Evolutionary conservation across 768 basidiomycete species (phyloP).

Genomic region (Macrolepiota albuminosa): DNA sequence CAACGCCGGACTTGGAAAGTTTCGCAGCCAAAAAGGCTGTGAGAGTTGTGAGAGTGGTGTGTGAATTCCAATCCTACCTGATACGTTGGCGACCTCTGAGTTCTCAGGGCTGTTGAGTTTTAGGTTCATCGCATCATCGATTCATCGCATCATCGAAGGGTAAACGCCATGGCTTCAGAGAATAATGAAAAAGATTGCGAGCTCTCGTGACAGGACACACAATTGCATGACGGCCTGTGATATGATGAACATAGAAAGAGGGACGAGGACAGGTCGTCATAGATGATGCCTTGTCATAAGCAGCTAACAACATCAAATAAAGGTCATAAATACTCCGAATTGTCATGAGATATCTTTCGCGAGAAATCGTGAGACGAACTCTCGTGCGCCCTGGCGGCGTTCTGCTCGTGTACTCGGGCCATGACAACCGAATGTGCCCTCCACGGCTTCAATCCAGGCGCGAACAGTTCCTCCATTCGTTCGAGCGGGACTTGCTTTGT

Average conservation of each 20-base stretch:
- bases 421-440: slow-evolving; percentile 28
- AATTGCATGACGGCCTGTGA: not conserved
- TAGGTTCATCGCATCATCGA: not conserved
- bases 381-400: slow-evolving; percentile 6
- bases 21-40: not conserved
- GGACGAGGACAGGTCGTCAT: not conserved
- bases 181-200: not conserved
- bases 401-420: slow-evolving; percentile 20
- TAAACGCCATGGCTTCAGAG: not conserved
- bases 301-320: slow-evolving; percentile 7
- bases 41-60: not conserved
- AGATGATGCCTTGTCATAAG: slow-evolving; percentile 6
- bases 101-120: not conserved
- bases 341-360: slow-evolving; percentile 10
- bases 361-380: slow-evolving; percentile 4
- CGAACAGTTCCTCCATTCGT: slow-evolving; percentile 38
- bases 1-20: not conserved
- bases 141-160: not conserved
- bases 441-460: slow-evolving; percentile 28
- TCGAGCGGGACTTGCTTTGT: slow-evolving; percentile 37
- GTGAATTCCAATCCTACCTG: slow-evolving; percentile 2
- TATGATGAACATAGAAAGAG: not conserved
- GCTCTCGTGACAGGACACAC: not conserved
- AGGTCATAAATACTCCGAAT: slow-evolving; percentile 9
- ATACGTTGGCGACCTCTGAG: not conserved